Base-by-base conservation (phyloP, 805 yeast species). In the Lachancea lanzarotensis region DNA sequence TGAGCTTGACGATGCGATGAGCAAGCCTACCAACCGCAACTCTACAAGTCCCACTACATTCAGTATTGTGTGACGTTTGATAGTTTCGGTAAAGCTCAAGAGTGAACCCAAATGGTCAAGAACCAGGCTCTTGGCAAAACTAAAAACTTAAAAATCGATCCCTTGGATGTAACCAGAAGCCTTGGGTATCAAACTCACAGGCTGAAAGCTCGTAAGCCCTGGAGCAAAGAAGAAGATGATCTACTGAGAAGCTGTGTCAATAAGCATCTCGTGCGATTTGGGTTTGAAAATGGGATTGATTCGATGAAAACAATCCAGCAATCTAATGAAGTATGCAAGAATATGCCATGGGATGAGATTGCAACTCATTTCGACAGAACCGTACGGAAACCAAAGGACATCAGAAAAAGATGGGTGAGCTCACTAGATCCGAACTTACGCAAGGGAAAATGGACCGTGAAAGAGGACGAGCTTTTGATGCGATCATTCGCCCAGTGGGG, bases 371-470 rank as follows among this genome's bases (percentile, higher is more conserved):
- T 67, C 61, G 73, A 55, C 51, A 66, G 54, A 66, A 68, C 71
- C 60, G 71, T 50, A 56, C 69, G 96, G 43, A 81, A 84, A 54
- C 74, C 87, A 11, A 87, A 84, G 55, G 95, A 88, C 59, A 84
- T 95, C 58, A 74, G 88, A 30, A 89, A 88, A 62, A 68, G 97
- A 46, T 90, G 97, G 97, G 69, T 78, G 15, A 83, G 82, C 50
- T 86, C 95, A 1, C 65, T 90, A 34, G 93, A 88, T 62, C 97
- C 97, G 2, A 76, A 72, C 47, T 68, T 90, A 48, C 76, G 79
- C 45, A 84, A 86, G 52, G 97, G 97, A 1, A 78, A 79, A 57
- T 90, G 97, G 97, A 84, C 93, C 1, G 62, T 73, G 12, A 83
- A 75, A 34, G 97, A 90, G 61, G 97, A 90, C 65, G 73, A 73